A percentile compares a stretch with the other conserved stretches of the same genome.
These are phyloP conservation scores for Gloeophyllum trabeum DNA, from an alignment of 768 basidiomycete genomes.

Conservation along the genomic window DNA sequence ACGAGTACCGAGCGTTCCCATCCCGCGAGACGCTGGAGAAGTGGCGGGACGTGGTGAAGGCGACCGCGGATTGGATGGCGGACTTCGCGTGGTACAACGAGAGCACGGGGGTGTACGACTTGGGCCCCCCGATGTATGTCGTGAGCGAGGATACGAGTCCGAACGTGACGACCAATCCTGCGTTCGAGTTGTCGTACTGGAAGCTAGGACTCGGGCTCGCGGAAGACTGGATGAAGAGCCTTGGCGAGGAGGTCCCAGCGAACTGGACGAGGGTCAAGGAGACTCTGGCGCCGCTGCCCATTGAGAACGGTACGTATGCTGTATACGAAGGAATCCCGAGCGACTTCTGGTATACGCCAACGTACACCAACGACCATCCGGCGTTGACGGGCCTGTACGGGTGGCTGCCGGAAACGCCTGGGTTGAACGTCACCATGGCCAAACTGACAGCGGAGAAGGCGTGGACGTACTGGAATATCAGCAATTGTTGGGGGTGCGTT, in stretches of 20 bases:
- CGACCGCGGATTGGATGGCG: constrained; percentile 52
- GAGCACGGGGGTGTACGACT: constrained; percentile 35
- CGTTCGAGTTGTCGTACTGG: constrained; percentile 54
- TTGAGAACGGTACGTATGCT: constrained; percentile 37
- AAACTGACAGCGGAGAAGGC: constrained; percentile 41
- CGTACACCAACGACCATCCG: constrained; percentile 46
- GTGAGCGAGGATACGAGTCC: constrained; percentile 47
- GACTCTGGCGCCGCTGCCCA: constrained; percentile 37
- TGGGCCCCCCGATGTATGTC: constrained; percentile 49
- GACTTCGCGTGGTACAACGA: constrained; percentile 40
- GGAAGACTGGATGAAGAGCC: constrained; percentile 31
- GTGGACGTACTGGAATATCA: constrained; percentile 41
- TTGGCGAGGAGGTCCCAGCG: constrained; percentile 28
- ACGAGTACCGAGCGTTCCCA: constrained; percentile 39
- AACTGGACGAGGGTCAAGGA: constrained; percentile 33
- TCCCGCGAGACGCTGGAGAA: constrained; percentile 28
- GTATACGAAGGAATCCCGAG: constrained; percentile 44
- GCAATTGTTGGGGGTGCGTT: constrained; percentile 41
- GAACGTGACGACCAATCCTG: constrained; percentile 41
- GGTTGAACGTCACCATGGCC: constrained; percentile 33
- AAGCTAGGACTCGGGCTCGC: constrained; percentile 36
- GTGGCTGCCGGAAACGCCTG: constrained; percentile 42
- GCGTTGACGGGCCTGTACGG: constrained; percentile 44
- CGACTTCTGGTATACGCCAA: constrained; percentile 39
- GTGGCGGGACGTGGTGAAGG: constrained; percentile 38